Evolutionary conservation across 2,329 filamentous ascomycete genomes (phyloP), one percentile per base, ranked within the genome.

Genomic region (Aspergillus niger): DNA sequence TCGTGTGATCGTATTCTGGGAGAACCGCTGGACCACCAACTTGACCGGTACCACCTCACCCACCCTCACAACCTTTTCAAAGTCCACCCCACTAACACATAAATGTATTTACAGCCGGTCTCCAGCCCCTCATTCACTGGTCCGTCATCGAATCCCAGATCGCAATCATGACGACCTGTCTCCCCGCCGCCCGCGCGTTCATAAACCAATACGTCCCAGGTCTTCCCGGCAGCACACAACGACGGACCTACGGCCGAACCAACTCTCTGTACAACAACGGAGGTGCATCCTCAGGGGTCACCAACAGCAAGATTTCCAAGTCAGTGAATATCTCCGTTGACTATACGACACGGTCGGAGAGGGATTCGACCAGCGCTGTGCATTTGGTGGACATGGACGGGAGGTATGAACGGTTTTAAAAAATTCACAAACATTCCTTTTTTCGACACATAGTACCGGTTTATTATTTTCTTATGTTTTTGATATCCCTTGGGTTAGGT

Each of bases 91-190:
- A 38, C 20, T 49, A 49, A 54, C 39, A 7, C 7, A 8, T 13
- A 7, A 32, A 8, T 10, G 49, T 5, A 17, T 20, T 20, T 8
- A 15, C 50, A 55, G 56, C 63, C 4, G 65, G 67, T 20, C 51
- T 71, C 32, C 65, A 68, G n/a, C 68, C 70, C 2, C 62, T 71
- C 13, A 65, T 68, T 26, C 64, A 68, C 58, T 72, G 70, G 70
- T 70, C 69, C 6, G 65, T 72, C 13, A 70, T 72, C 38, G 70
- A 72, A 55, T 59, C 59, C 26, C 66, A 70, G 24, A 69, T 72
- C 32, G 65, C 69, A 8, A 57, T 72, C 11, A 52, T 71, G 51
- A 70, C 67, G 26, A 69, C 70, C 11, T 72, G 69, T 44, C 52
- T 72, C 1, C 70, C 70, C 26, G 63, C 70, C 28, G 64, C 64